Evolutionary conservation across 139 green algal genomes (phyloP).

Genomic region (Picochlorum sp.): DNA sequence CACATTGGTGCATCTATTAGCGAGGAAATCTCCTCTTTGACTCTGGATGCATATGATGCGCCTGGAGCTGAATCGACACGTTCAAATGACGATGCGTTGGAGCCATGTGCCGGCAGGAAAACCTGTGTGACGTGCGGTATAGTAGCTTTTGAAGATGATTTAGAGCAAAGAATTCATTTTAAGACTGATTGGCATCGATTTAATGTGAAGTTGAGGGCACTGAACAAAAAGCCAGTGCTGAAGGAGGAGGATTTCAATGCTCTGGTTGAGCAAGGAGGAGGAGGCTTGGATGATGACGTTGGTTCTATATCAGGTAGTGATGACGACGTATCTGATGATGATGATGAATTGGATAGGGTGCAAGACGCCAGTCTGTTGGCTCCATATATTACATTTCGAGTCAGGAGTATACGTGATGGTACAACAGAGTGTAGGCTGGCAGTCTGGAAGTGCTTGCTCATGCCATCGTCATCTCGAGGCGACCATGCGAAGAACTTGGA

Average conservation of each 20-base stretch:
- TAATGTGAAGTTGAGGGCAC: slow-evolving; percentile 69
- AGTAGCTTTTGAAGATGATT: slow-evolving; percentile 39
- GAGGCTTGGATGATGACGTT: slow-evolving; percentile 36
- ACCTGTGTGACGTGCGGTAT: slow-evolving; percentile 63
- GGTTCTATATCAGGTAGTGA: slow-evolving; percentile 25
- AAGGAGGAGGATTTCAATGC: slow-evolving; percentile 1
- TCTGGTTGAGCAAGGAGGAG: slow-evolving; percentile 15
- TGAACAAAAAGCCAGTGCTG: slow-evolving; percentile 19
- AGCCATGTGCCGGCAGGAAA: neutral
- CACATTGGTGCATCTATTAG: no score
- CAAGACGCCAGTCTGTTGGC: neutral
- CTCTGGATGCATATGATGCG: no score
- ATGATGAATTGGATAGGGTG: neutral
- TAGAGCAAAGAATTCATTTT: slow-evolving; percentile 78
- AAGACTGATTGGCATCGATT: slow-evolving; percentile 81
- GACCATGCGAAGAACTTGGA: no score
- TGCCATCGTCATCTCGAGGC: slow-evolving; percentile 5
- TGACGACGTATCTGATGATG: slow-evolving; percentile 1
- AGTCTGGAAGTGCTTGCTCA: slow-evolving; percentile 61
- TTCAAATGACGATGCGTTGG: no score
- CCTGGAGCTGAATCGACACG: no score
- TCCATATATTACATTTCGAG: slow-evolving; percentile 4
- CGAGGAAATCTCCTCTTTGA: no score
- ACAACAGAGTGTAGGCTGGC: slow-evolving; percentile 36
- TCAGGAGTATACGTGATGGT: slow-evolving; percentile 5